Evolutionary conservation across 1,284 basidiomycete species (phyloP).

Genomic region (Sanguinoderma infundibulare): DNA sequence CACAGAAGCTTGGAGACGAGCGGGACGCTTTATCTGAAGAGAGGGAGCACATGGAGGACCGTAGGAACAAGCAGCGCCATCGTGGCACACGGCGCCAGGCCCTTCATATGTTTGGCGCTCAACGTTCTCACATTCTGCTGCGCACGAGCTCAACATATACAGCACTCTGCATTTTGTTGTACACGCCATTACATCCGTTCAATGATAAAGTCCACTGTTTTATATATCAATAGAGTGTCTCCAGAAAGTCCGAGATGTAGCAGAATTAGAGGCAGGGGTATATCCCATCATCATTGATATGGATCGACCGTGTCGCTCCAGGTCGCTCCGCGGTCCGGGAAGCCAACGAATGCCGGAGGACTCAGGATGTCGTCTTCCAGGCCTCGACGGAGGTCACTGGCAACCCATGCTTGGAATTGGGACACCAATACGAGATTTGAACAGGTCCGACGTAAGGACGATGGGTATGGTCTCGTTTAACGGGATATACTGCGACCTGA

Average conservation of each 20-base stretch:
- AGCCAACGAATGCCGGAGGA: too few relatives aligned
- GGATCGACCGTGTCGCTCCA: too few relatives aligned
- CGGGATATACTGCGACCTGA: constrained; percentile 25
- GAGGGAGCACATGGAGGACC: constrained; percentile 23
- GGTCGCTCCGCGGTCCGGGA: too few relatives aligned
- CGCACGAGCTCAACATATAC: too few relatives aligned
- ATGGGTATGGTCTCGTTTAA: constrained; percentile 32
- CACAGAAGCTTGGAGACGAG: constrained; percentile 4
- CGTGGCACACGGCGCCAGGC: background rate
- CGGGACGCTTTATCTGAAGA: constrained; percentile 14
- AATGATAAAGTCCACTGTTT: background rate
- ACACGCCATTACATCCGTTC: background rate
- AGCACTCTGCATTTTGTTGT: too few relatives aligned
- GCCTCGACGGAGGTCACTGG: too few relatives aligned
- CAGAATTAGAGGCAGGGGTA: background rate
- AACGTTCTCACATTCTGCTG: constrained; percentile 4
- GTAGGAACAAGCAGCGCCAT: constrained; percentile 14
- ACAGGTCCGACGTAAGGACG: constrained; percentile 33
- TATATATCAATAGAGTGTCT: background rate
- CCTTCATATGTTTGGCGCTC: constrained; percentile 8
- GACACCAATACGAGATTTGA: constrained; percentile 22
- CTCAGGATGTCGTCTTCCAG: background rate
- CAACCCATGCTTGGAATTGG: constrained; percentile 18
- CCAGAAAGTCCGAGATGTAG: background rate
- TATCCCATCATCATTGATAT: too few relatives aligned